Base-by-base conservation (phyloP, 2,329 filamentous ascomycete species). In the Aureobasidium sp. region DNA sequence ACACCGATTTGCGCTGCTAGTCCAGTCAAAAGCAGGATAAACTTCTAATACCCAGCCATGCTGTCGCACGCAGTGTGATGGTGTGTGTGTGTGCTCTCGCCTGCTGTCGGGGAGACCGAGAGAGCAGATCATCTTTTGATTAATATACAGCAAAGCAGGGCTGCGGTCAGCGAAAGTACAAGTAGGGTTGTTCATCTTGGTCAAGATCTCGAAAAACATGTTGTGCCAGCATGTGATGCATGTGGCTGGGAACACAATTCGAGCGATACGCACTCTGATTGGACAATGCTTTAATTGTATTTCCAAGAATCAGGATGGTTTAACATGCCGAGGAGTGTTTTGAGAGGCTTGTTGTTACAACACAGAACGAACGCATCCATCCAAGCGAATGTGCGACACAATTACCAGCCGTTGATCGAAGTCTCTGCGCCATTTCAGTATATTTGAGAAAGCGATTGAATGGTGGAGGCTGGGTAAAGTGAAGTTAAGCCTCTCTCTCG, bases 221-320 rank as follows among this genome's bases (percentile, higher is more conserved):
- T 36, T 45, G 53, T 57, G 41, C 11, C 21, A 45, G 53, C 41
- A 57, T 44, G 53, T 57, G 53, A 57, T 57, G 53, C 53, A 57
- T 57, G 53, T 44, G 53, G 53, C 53, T 57, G 53, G 53, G 53
- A 14, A 14, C 29, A 57, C 53, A 45, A 57, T 21, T 21, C 36
- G 25, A 10, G 34, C 6, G 29, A 27, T 29, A 27, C 16, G 10
- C n/a, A 29, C 37, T 45, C 42, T 45, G 53, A 57, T 45, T 57
- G 53, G 53, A 16, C 30, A 11, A 6, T 37, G 36, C 13, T 14
- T 16, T n/a, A 5, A 27, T 57, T 57, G 53, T 45, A 57, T 29
- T 57, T 44, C 39, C 53, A 45, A 30, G 11, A 57, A 45, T 57
- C 41, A 36, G 41, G 53, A 16, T 45, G 25, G 29, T 32, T 11